Conservation (phyloP, 352 stramenopile genomes). For the Pythium utonaiense region DNA sequence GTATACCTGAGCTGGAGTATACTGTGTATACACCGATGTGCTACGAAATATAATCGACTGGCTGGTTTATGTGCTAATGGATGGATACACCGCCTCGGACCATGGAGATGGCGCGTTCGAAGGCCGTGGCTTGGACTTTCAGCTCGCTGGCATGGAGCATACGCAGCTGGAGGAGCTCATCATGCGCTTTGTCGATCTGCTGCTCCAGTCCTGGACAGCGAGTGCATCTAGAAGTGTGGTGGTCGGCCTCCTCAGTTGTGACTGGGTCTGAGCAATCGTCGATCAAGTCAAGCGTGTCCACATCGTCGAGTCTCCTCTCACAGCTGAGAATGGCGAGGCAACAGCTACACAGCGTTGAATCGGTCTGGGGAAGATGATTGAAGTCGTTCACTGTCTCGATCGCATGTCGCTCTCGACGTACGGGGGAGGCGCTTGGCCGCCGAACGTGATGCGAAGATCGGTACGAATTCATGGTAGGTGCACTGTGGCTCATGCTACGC, state of each 20-base stretch:
- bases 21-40: not conserved
- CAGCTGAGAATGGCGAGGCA: not conserved
- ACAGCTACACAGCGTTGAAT: not conserved
- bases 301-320: not conserved
- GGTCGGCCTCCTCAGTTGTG: not conserved
- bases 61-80: not conserved
- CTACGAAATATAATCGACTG: not conserved
- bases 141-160: slow-evolving; percentile 33
- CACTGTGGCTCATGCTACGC: not conserved
- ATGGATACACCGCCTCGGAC: not conserved
- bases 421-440: not conserved
- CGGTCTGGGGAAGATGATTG: not conserved
- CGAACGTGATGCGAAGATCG: no score
- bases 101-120: slow-evolving; percentile 7
- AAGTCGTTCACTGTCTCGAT: not conserved
- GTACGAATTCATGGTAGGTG: not conserved
- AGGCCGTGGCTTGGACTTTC: slow-evolving; percentile 28
- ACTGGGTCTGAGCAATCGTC: slow-evolving; percentile 17
- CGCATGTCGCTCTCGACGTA: not conserved
- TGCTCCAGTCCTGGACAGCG: slow-evolving; percentile 25
- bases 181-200: slow-evolving; percentile 19
- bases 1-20: not conserved
- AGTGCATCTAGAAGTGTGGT: slow-evolving; percentile 12
- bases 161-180: slow-evolving; percentile 28
- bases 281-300: slow-evolving; percentile 12